Conservation (phyloP, 2,329 filamentous ascomycete species). For the Pyrenochaeta sp. region DNA sequence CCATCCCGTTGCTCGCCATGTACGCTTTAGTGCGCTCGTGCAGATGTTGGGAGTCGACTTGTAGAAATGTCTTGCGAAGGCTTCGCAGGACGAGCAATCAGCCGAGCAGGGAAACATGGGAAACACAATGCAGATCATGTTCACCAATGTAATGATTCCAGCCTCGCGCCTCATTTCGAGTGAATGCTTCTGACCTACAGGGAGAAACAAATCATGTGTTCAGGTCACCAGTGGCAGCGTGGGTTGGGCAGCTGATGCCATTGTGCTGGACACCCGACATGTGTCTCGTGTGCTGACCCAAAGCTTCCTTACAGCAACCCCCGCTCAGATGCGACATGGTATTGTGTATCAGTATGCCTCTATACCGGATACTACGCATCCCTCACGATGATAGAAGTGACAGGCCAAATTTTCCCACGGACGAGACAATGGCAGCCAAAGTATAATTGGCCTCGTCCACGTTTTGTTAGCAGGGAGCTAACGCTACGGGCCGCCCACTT, state of each 20-base stretch:
- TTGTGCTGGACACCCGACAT: constrained; percentile 11
- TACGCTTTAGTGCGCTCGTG: constrained; percentile 30
- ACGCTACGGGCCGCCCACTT: constrained; percentile 24
- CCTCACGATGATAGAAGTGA: neutral
- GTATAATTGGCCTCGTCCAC: constrained; percentile 9
- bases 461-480: constrained; percentile 23
- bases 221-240: constrained; percentile 25
- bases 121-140: neutral
- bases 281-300: constrained; percentile 17
- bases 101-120: neutral
- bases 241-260: constrained; percentile 28
- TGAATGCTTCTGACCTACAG: constrained; percentile 8
- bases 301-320: constrained; percentile 8
- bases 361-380: no score
- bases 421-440: neutral
- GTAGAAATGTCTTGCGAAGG: constrained; percentile 1
- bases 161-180: neutral
- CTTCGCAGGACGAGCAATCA: neutral
- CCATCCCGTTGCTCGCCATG: constrained; percentile 24
- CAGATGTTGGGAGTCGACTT: constrained; percentile 20
- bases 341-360: neutral
- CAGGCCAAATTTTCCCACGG: neutral
- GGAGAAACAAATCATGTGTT: constrained; percentile 7
- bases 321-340: constrained; percentile 3
- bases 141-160: neutral